Percentiles rank a stretch among this genome's conserved stretches.
These are phyloP conservation scores for Microglena sp. DNA, from an alignment of 139 green algal genomes.

Conservation along the genomic window DNA sequence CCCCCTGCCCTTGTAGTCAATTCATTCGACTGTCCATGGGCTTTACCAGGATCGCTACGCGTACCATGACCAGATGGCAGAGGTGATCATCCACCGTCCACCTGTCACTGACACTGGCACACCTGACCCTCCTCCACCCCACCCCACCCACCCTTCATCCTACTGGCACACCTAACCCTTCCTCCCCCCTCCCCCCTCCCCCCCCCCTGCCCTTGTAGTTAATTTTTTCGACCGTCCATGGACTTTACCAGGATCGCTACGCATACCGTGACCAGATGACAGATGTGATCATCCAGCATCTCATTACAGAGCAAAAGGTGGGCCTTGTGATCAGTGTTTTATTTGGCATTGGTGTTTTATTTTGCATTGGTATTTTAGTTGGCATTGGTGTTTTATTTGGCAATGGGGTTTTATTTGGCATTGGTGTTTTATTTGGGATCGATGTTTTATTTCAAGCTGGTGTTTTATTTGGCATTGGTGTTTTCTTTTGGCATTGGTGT, in stretches of 20 bases:
- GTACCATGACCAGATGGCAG: slow-evolving; percentile 68
- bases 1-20: too few species aligned
- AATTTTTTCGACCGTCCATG: slow-evolving; percentile 64
- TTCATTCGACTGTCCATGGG: slow-evolving; percentile 60
- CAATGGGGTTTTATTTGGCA: too few species aligned
- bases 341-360: too few species aligned
- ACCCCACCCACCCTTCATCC: neutral
- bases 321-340: too few species aligned
- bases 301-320: slow-evolving; percentile 68
- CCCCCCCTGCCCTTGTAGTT: too few species aligned
- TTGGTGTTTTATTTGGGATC: too few species aligned
- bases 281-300: slow-evolving; percentile 77
- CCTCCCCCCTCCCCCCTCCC: too few species aligned
- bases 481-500: too few species aligned
- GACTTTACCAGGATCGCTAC: slow-evolving; percentile 60
- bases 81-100: slow-evolving; percentile 70
- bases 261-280: slow-evolving; percentile 70
- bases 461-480: too few species aligned
- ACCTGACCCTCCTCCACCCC: neutral
- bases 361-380: too few species aligned
- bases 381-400: too few species aligned
- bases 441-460: too few species aligned
- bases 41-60: slow-evolving; percentile 59
- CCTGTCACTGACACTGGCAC: neutral
- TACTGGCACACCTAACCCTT: neutral